A percentile compares a stretch with the other conserved stretches of the same genome.
Conservation (phyloP, 352 stramenopile genomes). For the Phytophthora pini region DNA sequence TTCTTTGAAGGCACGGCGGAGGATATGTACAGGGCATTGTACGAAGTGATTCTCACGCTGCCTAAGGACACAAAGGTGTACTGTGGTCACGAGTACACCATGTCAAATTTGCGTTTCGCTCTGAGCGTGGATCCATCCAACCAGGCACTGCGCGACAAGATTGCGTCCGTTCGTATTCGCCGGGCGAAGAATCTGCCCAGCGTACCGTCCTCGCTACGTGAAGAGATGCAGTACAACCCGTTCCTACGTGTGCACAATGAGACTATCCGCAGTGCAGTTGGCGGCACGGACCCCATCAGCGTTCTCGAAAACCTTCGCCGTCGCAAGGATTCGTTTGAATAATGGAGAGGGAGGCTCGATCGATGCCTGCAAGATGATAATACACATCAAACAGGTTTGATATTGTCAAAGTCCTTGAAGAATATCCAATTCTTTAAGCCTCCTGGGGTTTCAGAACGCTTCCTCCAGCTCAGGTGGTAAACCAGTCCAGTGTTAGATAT, state of each 20-base stretch:
- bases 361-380: neutral
- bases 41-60: slow-evolving; percentile 87
- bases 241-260: slow-evolving; percentile 88
- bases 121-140: slow-evolving; percentile 94
- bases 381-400: slow-evolving; percentile 1
- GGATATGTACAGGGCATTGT: slow-evolving; percentile 90
- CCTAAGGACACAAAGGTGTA: slow-evolving; percentile 90
- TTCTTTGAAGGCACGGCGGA: slow-evolving; percentile 92
- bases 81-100: slow-evolving; percentile 94
- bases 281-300: slow-evolving; percentile 76
- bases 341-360: slow-evolving; percentile 4
- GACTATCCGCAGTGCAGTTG: slow-evolving; percentile 82
- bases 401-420: neutral
- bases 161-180: slow-evolving; percentile 78
- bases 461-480: too few relatives aligned
- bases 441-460: neutral
- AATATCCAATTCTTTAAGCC: slow-evolving; percentile 1
- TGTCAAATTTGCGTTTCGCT: slow-evolving; percentile 94
- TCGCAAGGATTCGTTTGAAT: slow-evolving; percentile 82
- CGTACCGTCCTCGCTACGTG: slow-evolving; percentile 89
- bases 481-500: slow-evolving; percentile 8
- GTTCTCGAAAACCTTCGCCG: slow-evolving; percentile 83
- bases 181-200: slow-evolving; percentile 90
- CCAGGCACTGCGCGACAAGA: slow-evolving; percentile 84
- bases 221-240: slow-evolving; percentile 90